A percentile compares a stretch with the other conserved stretches of the same genome.
phyloP scores from a whole-genome alignment of 352 stramenopile species.

The Lagenidium giganteum region DNA sequence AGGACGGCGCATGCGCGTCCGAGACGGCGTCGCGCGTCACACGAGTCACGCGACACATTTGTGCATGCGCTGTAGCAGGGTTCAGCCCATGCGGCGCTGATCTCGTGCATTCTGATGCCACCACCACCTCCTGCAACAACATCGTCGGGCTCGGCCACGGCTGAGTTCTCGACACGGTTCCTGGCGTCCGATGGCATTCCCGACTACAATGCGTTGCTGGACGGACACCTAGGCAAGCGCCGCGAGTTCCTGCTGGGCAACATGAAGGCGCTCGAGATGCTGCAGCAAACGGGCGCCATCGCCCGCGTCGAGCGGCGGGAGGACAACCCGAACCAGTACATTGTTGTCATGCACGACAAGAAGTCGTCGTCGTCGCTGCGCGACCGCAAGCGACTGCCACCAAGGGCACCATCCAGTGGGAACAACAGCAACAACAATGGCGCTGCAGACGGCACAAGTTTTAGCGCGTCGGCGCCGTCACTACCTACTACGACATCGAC shows the following conservation, averaged over 20 bases:
- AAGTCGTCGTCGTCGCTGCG: conserved; percentile 12
- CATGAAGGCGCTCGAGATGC: conserved; percentile 36
- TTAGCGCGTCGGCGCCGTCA: background rate
- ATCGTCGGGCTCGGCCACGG: no score
- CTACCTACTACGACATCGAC: background rate
- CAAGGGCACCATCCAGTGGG: conserved; percentile 15
- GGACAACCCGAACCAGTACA: conserved; percentile 60
- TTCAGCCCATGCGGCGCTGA: no score
- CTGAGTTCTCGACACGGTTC: conserved; percentile 74
- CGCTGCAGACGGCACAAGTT: conserved; percentile 1
- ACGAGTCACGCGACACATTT: no score
- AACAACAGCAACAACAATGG: conserved; percentile 9
- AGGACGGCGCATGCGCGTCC: no score
- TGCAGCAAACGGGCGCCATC: conserved; percentile 65
- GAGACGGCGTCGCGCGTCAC: no score
- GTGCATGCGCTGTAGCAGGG: no score
- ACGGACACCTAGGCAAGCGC: conserved; percentile 50
- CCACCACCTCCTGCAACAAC: no score
- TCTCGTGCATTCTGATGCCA: no score
- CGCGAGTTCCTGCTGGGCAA: conserved; percentile 67
- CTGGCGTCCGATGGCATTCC: conserved; percentile 60
- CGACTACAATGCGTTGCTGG: conserved; percentile 65
- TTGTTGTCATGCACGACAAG: conserved; percentile 58
- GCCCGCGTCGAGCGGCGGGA: conserved; percentile 36
- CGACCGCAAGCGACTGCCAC: conserved; percentile 32